A percentile compares a stretch with the other conserved stretches of the same genome.
Conservation (phyloP, 2,329 filamentous ascomycete species). For the Colletotrichum liaoningense region DNA sequence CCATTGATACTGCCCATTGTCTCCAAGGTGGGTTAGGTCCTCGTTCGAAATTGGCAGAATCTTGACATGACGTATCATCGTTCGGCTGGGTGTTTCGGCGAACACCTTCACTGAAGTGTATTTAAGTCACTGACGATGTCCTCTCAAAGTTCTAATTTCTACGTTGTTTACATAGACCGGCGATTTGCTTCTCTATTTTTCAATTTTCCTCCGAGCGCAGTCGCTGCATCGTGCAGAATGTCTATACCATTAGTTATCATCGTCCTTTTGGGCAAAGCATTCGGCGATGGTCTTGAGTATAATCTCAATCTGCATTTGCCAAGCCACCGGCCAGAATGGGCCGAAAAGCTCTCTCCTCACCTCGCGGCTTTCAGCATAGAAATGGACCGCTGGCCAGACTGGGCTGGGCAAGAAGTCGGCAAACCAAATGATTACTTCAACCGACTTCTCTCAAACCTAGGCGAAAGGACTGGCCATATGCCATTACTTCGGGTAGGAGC, state of each 20-base stretch:
- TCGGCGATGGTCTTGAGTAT: neutral
- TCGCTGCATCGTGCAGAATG: neutral
- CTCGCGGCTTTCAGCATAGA: conserved; percentile 1
- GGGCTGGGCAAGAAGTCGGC: neutral
- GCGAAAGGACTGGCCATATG: neutral
- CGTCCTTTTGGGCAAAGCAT: neutral
- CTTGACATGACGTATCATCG: neutral
- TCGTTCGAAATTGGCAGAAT: neutral
- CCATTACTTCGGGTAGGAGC: neutral
- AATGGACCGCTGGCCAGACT: conserved; percentile 8
- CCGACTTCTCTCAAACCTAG: conserved; percentile 4
- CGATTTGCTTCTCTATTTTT: no score
- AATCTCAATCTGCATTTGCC: neutral
- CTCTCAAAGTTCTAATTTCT: no score
- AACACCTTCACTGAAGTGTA: neutral
- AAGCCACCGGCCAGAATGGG: neutral
- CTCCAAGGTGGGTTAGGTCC: neutral
- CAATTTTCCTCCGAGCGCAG: neutral
- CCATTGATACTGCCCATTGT: neutral
- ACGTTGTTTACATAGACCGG: no score
- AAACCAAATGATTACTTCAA: conserved; percentile 14
- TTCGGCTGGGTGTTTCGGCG: neutral
- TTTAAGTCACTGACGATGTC: no score
- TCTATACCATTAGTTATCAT: neutral
- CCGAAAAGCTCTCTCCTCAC: neutral